Conservation (phyloP, 2,329 filamentous ascomycete species). For the Purpureocillium takamizusanense region DNA sequence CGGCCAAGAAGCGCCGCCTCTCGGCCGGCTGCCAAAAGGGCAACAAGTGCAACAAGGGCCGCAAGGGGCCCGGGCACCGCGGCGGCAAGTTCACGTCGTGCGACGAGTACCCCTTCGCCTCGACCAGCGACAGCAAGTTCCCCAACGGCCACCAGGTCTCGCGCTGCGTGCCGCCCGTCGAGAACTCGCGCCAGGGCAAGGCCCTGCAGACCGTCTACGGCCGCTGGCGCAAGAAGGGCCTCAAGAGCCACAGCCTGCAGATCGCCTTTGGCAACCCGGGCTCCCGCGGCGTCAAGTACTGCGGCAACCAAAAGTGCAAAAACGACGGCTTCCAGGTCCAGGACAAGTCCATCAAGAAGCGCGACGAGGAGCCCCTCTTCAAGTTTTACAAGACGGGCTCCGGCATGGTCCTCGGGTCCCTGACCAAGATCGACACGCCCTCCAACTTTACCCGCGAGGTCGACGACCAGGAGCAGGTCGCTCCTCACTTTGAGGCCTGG, state of each 20-base stretch:
- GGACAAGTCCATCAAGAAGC: conserved; percentile 6
- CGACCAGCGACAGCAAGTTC: conserved; percentile 4
- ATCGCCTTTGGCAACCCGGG: conserved; percentile 12
- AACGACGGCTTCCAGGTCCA: conserved; percentile 13
- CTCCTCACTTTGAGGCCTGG: conserved; percentile 5
- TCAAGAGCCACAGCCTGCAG: conserved; percentile 1
- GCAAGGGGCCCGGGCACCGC: conserved; percentile 8
- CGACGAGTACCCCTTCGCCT: conserved; percentile 11
- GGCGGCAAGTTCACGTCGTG: conserved; percentile 5
- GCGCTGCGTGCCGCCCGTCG: conserved; percentile 9
- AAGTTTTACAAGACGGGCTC: conserved; percentile 10
- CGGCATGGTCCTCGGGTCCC: conserved; percentile 8
- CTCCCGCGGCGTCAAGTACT: conserved; percentile 7
- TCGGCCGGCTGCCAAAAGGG: conserved; percentile 6
- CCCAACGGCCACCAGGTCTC: conserved; percentile 9
- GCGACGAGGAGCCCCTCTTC: conserved; percentile 6
- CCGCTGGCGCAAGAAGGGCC: conserved; percentile 3
- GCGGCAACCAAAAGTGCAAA: conserved; percentile 9
- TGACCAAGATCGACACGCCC: conserved; percentile 3
- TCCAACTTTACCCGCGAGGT: conserved; percentile 8
- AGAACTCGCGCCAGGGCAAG: conserved; percentile 6
- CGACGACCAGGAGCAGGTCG: conserved; percentile 5
- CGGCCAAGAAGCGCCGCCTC: conserved; percentile 1
- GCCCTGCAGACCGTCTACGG: conserved; percentile 3
- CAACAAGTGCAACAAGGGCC: conserved; percentile 8